Conservation (phyloP, 305 asterid species). For the Caryopteris hybrid region DNA sequence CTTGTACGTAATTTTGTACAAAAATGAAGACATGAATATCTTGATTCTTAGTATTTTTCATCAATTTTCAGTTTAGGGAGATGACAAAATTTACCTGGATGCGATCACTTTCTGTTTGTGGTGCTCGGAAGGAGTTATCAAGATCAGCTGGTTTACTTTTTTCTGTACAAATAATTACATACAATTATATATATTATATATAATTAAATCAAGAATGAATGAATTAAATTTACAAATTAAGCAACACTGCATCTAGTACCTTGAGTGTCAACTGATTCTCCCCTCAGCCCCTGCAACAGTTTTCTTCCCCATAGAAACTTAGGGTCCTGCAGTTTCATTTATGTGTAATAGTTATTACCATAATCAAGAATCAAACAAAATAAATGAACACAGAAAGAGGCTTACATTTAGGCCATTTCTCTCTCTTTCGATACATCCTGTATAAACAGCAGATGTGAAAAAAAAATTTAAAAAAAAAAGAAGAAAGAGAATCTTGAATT, state of each 20-base stretch:
- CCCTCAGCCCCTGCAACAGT: slow-evolving; percentile 24
- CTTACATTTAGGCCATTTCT: slow-evolving; percentile 26
- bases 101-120: neutral
- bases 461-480: no score
- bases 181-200: neutral
- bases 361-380: neutral
- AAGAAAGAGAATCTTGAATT: no score
- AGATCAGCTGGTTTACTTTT: slow-evolving; percentile 6
- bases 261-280: slow-evolving; percentile 3
- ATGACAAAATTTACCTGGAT: neutral
- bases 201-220: neutral
- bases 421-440: slow-evolving; percentile 20
- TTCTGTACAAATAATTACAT: neutral
- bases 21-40: neutral
- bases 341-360: neutral
- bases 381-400: neutral
- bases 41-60: neutral
- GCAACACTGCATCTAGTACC: slow-evolving; percentile 6
- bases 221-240: neutral
- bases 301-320: slow-evolving; percentile 34
- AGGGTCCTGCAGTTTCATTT: slow-evolving; percentile 21
- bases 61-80: neutral
- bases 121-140: neutral
- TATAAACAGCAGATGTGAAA: neutral
- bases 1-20: no score